These are phyloP conservation scores for Bisporella sp. DNA, from an alignment of 2,329 filamentous ascomycete species.

Conservation along the genomic window DNA sequence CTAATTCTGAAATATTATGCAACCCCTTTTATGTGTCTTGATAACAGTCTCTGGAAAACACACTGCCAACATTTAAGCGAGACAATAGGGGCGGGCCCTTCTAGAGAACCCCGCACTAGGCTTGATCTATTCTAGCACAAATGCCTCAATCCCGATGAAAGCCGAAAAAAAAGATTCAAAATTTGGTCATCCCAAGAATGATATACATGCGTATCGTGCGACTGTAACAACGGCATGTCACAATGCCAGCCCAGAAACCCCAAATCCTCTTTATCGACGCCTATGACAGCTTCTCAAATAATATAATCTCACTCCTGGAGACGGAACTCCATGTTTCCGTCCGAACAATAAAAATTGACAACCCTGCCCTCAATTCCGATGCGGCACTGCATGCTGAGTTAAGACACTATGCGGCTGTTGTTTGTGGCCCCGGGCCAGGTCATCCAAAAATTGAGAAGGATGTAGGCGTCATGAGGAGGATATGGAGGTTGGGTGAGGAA, in stretches of 20 bases:
- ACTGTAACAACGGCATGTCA: constrained; percentile 6
- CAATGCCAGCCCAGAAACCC: constrained; percentile 23
- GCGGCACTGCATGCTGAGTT: constrained; percentile 43
- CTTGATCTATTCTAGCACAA: too few species aligned
- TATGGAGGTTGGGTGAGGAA: constrained; percentile 61
- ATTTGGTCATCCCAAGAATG: too few species aligned
- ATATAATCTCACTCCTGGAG: constrained; percentile 78
- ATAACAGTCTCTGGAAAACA: too few species aligned
- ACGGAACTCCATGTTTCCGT: constrained; percentile 62
- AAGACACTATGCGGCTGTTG: constrained; percentile 68
- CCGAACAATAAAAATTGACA: constrained; percentile 65
- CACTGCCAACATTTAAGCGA: too few species aligned
- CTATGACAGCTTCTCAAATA: constrained; percentile 95
- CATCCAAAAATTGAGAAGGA: constrained; percentile 66
- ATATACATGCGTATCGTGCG: neutral
- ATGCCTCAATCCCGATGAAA: too few species aligned
- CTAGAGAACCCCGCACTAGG: too few species aligned
- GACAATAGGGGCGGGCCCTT: too few species aligned
- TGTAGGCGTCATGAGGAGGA: constrained; percentile 70
- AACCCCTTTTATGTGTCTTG: too few species aligned
- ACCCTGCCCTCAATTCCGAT: constrained; percentile 39
- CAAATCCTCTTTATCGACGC: constrained; percentile 84
- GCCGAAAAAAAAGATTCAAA: too few species aligned
- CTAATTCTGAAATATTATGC: too few species aligned
- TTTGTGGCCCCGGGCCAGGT: constrained; percentile 87